Percentiles rank a stretch among this genome's conserved stretches.
Evolutionary conservation across 441 rosid genomes (phyloP).

Genomic region (Brassica balearica): DNA sequence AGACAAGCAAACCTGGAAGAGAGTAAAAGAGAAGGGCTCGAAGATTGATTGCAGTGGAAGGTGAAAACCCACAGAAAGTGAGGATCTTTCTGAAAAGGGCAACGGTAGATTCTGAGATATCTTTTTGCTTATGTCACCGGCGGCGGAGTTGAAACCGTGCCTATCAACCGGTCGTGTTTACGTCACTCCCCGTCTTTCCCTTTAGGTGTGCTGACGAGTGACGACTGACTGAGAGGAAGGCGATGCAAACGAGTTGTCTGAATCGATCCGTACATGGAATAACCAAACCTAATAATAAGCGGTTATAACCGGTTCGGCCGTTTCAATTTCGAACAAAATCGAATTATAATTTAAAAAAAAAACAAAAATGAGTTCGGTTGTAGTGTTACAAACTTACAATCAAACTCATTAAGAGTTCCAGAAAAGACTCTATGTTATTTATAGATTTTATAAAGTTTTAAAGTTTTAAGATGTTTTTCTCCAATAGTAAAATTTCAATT

Average conservation of each 20-base stretch:
- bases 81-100: constrained; percentile 27
- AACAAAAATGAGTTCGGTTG: too few relatives aligned
- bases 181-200: constrained; percentile 39
- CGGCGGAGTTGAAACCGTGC: constrained; percentile 36
- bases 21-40: constrained; percentile 18
- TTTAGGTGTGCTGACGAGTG: constrained; percentile 6
- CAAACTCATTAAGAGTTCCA: too few relatives aligned
- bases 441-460: too few relatives aligned
- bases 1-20: constrained; percentile 32
- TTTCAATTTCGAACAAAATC: not conserved
- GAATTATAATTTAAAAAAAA: too few relatives aligned
- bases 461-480: too few relatives aligned
- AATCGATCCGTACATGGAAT: not conserved
- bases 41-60: not conserved
- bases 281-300: not conserved
- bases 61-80: constrained; percentile 1
- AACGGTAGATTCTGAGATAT: constrained; percentile 6
- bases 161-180: constrained; percentile 46
- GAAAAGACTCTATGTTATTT: too few relatives aligned
- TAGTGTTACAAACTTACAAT: too few relatives aligned
- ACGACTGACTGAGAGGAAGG: constrained; percentile 11
- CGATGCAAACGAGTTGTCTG: not conserved
- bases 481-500: too few relatives aligned
- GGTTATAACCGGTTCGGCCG: not conserved
- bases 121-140: constrained; percentile 22